A percentile compares a stretch with the other conserved stretches of the same genome.
Conservation (phyloP, 2,329 filamentous ascomycete species). For the Stemphylium vesicarium region DNA sequence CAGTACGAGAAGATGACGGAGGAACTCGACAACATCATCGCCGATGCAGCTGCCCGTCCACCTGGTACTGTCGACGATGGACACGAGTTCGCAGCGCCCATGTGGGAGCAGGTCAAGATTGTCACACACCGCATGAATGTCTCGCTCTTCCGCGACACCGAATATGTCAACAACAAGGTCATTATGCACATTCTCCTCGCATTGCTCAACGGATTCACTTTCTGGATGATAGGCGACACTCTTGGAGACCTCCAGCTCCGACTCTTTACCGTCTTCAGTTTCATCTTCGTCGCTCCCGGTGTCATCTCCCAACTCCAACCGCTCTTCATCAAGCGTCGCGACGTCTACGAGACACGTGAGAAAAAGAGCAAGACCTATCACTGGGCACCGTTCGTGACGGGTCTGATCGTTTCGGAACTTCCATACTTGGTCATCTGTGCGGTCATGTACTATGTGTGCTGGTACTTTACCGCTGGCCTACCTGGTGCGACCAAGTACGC, state of each 20-base stretch:
- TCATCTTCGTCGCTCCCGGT: conserved; percentile 48
- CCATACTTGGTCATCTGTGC: conserved; percentile 67
- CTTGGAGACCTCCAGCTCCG: conserved; percentile 48
- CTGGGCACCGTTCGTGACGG: conserved; percentile 72
- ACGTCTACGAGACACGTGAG: conserved; percentile 63
- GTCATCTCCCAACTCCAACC: conserved; percentile 48
- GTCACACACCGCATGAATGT: conserved; percentile 2
- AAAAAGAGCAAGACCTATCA: conserved; percentile 71
- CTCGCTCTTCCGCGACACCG: background rate
- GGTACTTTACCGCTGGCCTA: conserved; percentile 62
- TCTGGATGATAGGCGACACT: conserved; percentile 21
- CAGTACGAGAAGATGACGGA: background rate
- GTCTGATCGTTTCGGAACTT: conserved; percentile 72
- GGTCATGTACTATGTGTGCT: conserved; percentile 67
- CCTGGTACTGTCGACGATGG: background rate
- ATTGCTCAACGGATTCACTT: conserved; percentile 25
- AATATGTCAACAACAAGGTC: conserved; percentile 1
- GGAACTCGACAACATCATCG: background rate
- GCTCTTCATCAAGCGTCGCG: conserved; percentile 51
- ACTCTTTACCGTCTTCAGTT: conserved; percentile 57
- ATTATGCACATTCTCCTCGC: background rate
- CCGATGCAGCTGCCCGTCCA: background rate
- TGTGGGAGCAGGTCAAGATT: background rate
- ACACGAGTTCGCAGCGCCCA: background rate
- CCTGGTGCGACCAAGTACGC: conserved; percentile 54